Conservation (phyloP, 2,329 filamentous ascomycete genomes). For the Curvularia sp. region DNA sequence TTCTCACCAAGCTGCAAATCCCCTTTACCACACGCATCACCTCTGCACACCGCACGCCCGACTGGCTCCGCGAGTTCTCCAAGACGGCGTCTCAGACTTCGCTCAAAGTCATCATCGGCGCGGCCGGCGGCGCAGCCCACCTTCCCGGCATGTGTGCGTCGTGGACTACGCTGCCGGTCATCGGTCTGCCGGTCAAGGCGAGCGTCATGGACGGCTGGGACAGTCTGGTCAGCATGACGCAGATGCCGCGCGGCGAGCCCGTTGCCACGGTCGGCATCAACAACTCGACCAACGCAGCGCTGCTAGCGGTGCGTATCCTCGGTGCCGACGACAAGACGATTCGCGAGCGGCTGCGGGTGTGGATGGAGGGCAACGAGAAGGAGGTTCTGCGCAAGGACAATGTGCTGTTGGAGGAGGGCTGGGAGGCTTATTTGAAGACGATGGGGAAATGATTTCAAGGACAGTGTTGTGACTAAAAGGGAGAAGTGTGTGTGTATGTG, state of each 20-base stretch:
- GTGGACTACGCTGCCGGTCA: conserved; percentile 59
- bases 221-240: conserved; percentile 59
- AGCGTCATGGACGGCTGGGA: conserved; percentile 60
- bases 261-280: conserved; percentile 57
- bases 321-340: conserved; percentile 61
- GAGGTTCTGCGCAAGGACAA: conserved; percentile 70
- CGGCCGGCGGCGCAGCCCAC: conserved; percentile 60
- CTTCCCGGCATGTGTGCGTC: conserved; percentile 61
- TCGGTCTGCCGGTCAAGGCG: conserved; percentile 60
- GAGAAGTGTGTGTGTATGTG: no score
- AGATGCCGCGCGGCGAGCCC: conserved; percentile 59
- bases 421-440: conserved; percentile 60
- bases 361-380: conserved; percentile 67
- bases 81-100: conserved; percentile 48
- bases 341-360: conserved; percentile 65
- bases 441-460: conserved; percentile 53
- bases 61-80: conserved; percentile 57
- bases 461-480: no score
- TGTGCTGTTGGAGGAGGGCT: conserved; percentile 64
- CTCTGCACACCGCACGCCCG: conserved; percentile 67
- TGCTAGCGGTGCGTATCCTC: conserved; percentile 56
- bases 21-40: conserved; percentile 78
- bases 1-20: conserved; percentile 73
- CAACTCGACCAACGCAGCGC: conserved; percentile 56
- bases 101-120: conserved; percentile 58